A percentile compares a stretch with the other conserved stretches of the same genome.
phyloP scores from a whole-genome alignment of 192 early-diverging fungal genomes.

The Backusella morwellensis region DNA sequence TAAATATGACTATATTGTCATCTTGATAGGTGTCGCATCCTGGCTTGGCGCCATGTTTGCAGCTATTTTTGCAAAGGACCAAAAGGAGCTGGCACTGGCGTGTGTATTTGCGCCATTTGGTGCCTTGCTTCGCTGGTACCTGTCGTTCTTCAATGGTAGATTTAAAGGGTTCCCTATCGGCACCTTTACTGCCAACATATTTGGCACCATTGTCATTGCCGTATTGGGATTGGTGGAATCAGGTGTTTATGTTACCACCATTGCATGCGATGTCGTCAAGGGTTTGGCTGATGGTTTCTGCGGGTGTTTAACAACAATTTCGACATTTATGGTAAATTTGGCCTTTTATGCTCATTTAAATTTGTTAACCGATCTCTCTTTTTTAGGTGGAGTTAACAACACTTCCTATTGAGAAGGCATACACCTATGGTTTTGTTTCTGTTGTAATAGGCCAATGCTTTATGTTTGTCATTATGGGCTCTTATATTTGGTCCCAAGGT shows the following conservation, averaged over 20 bases:
- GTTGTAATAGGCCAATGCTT: conserved; percentile 33
- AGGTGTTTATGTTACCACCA: conserved; percentile 20
- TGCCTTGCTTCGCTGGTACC: conserved; percentile 48
- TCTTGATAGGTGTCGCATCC: conserved; percentile 6
- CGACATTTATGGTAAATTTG: conserved; percentile 18
- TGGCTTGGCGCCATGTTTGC: conserved; percentile 42
- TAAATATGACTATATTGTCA: background rate
- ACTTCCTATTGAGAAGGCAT: conserved; percentile 26
- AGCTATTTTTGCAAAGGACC: conserved; percentile 25
- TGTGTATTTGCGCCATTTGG: conserved; percentile 51
- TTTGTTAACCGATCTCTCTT: background rate
- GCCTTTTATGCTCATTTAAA: background rate
- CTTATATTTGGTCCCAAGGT: conserved; percentile 43
- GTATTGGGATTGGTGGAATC: conserved; percentile 38
- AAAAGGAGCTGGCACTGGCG: conserved; percentile 37
- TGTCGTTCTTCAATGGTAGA: conserved; percentile 43
- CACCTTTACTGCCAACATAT: conserved; percentile 49
- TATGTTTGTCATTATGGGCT: conserved; percentile 43
- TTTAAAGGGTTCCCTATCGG: conserved; percentile 43
- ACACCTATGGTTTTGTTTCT: conserved; percentile 34
- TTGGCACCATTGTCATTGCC: conserved; percentile 44
- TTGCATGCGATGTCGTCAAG: conserved; percentile 37
- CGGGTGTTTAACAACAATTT: conserved; percentile 32
- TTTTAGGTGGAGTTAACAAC: conserved; percentile 34
- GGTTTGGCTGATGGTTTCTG: conserved; percentile 54